A percentile compares a stretch with the other conserved stretches of the same genome.
phyloP scores from a whole-genome alignment of 371 early-diverging fungal genomes.

The Mortierella sp. region DNA sequence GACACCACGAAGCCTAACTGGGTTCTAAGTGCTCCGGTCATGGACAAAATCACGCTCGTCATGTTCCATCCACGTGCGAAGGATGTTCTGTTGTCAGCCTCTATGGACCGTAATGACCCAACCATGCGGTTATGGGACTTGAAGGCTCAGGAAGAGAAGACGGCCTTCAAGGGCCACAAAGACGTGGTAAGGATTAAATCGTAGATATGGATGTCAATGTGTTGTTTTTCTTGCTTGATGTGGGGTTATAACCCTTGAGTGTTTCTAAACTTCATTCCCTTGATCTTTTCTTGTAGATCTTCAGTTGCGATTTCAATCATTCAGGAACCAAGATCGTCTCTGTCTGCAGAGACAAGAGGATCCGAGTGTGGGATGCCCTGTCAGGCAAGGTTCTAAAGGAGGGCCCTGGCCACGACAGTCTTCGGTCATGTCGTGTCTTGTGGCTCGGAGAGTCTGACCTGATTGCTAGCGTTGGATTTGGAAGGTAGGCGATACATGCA shows the following conservation, averaged over 20 bases:
- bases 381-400: slow-evolving; percentile 65
- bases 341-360: slow-evolving; percentile 70
- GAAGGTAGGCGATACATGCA: slow-evolving; percentile 48
- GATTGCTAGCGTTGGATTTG: slow-evolving; percentile 81
- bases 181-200: slow-evolving; percentile 45
- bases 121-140: slow-evolving; percentile 68
- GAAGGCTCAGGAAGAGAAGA: slow-evolving; percentile 43
- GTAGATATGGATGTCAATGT: background rate
- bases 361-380: slow-evolving; percentile 73
- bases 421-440: slow-evolving; percentile 75
- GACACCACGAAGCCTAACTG: slow-evolving; percentile 42
- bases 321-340: slow-evolving; percentile 75
- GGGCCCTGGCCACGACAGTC: slow-evolving; percentile 74
- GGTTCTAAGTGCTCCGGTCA: slow-evolving; percentile 47
- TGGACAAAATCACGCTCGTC: slow-evolving; percentile 70
- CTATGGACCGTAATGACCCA: slow-evolving; percentile 62
- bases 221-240: background rate
- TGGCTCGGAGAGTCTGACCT: slow-evolving; percentile 70
- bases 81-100: slow-evolving; percentile 66
- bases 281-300: slow-evolving; percentile 41
- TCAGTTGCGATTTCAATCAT: slow-evolving; percentile 71
- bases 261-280: background rate
- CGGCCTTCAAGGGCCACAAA: slow-evolving; percentile 54
- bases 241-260: too few species aligned
- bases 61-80: slow-evolving; percentile 74